Base-by-base conservation (phyloP, 2,329 filamentous ascomycete species). In the Ophiocordyceps camponoti-floridani region DNA sequence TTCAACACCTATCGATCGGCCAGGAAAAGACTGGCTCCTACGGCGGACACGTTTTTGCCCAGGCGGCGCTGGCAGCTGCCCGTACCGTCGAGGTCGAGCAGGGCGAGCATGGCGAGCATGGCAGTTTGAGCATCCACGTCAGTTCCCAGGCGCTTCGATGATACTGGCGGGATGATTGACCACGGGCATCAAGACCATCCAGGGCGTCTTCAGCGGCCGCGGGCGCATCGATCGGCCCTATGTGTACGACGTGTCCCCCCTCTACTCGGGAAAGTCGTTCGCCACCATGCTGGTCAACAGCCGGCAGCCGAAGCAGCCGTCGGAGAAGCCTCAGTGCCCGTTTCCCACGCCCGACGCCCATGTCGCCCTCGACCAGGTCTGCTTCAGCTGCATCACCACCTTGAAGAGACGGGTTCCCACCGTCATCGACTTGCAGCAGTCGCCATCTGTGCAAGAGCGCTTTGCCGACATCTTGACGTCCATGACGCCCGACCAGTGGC, bases 201-300 rank as follows among this genome's bases (percentile, higher is more conserved):
- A 75, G 51, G 73, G 71, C 9, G 71, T 66, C 51, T 77, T 76
- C 52, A 69, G 69, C 2, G 62, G 67, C 19, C 58, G 61, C 0
- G 73, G 69, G 5, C 54, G 60, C 4, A 47, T 53, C 1, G 67
- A 74, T 47, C 64, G 71, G 2, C 72, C 73, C 2, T 75, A 72
- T 50, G 55, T 77, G 44, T 73, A 73, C 53, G 62, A 65, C 23
- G 67, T 73, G 3, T 60, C 62, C 2, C 56, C 60, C 4, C 49
- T 74, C 2, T 59, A 65, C 23, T 59, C 64, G 3, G 67, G 68
- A 11, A 62, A 66, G 30, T 65, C 64, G 9, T 73, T 75, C 48
- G 61, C 61, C 41, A 74, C 72, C 14, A 56, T 68, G 6, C 57
- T 67, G 2, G 67, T 77, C 37, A 68, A 63, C 7, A 70, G 61